Evolutionary conservation across 176 grass and related monocot genomes (phyloP).

Genomic region (Aegilops longissima): DNA sequence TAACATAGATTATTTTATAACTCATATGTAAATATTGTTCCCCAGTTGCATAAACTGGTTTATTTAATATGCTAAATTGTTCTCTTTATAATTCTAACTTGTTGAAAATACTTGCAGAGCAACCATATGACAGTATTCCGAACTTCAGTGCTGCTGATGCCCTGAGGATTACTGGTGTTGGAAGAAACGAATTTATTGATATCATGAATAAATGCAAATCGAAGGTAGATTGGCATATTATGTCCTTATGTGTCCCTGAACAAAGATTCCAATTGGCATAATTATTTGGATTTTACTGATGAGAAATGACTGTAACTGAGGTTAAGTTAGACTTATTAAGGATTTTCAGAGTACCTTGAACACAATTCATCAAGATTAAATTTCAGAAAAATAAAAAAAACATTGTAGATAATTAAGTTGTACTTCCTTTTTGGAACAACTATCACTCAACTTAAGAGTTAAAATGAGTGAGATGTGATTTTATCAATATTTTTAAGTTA

Average conservation of each 20-base stretch:
- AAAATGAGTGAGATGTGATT: not conserved
- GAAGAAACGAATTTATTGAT: conserved; percentile 97
- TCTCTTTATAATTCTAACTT: conserved; percentile 27
- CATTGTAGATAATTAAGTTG: not conserved
- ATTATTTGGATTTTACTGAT: not conserved
- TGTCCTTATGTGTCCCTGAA: not conserved
- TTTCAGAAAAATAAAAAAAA: not conserved
- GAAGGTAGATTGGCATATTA: conserved; percentile 55
- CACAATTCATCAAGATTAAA: not conserved
- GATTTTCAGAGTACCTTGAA: not conserved
- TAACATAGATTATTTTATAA: not conserved
- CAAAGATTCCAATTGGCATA: not conserved
- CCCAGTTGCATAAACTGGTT: not conserved
- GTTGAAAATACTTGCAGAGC: conserved; percentile 61
- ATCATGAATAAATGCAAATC: conserved; percentile 99
- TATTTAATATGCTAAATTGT: not conserved
- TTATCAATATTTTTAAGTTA: not conserved
- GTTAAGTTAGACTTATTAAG: not conserved
- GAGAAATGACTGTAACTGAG: not conserved
- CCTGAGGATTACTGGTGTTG: conserved; percentile 79
- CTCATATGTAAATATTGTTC: not conserved
- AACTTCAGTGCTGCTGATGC: conserved; percentile 96
- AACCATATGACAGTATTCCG: conserved; percentile 98
- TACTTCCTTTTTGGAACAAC: not conserved
- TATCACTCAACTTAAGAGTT: not conserved